Evolutionary conservation across 306 rosid genomes (phyloP), one percentile per base, ranked within the genome.

Genomic region (Echinosophora koreensis): DNA sequence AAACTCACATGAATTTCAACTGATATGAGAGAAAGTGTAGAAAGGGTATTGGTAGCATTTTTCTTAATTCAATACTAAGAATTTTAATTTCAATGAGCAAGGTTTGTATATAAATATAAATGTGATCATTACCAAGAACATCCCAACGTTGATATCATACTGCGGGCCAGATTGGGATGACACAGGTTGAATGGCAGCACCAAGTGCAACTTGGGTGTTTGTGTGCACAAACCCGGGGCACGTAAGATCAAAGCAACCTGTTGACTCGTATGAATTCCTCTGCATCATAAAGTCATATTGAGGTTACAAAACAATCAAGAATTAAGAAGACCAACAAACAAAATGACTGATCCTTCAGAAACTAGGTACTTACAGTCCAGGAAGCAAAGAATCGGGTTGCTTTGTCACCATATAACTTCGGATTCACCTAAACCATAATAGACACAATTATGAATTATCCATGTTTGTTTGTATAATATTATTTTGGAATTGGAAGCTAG

Each of bases 181-280:
- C n/a, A 50, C 0, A n/a, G 88, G 91, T 3, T 5, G 6, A 5
- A 90, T 1, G 38, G 78, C 18, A 44, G 65, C 78, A 8, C 98
- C 97, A 56, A 90, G 83, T 0, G 66, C 88, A 8, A 82, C 37
- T 0, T 70, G 28, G 0, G 76, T 44, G 73, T 78, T 76, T 4
- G 86, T 82, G 42, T 88, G 91, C 59, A 90, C 78, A 70, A 93
- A 93, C 14, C 98, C 98, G 8, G 85, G 2, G 66, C 93, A 90
- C 0, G 85, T 74, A 30, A 82, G 88, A 69, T 93, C 96, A 82
- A 90, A 85, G 81, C 98, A 93, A 2, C 98, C 93, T 3, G 89
- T 86, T 60, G 85, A 63, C 22, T 63, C 55, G 77, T 93, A 89
- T 1, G 89, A 67, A 52, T 93, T 97, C 69, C 1, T 57, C 97